Conservation (phyloP, 2,329 filamentous ascomycete genomes). For the Aspergillus phoenicis region DNA sequence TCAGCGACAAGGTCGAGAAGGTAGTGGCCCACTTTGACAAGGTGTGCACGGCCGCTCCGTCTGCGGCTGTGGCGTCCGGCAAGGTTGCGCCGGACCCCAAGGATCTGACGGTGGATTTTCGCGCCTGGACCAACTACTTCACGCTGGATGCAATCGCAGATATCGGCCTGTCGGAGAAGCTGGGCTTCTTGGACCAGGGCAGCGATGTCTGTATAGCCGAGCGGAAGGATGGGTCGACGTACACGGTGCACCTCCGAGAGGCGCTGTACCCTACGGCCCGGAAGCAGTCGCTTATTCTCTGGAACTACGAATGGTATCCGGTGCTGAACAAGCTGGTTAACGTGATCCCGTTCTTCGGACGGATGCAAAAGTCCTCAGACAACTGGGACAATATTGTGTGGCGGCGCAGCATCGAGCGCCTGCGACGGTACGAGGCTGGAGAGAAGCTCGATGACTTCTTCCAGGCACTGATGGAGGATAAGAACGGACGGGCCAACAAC, state of each 20-base stretch:
- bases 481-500: conserved; percentile 47
- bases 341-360: conserved; percentile 45
- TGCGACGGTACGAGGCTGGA: conserved; percentile 44
- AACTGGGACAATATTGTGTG: conserved; percentile 47
- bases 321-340: conserved; percentile 52
- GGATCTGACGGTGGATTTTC: conserved; percentile 51
- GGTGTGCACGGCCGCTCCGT: conserved; percentile 29
- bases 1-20: conserved; percentile 54
- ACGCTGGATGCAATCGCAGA: conserved; percentile 60
- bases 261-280: conserved; percentile 55
- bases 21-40: conserved; percentile 52
- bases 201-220: conserved; percentile 50
- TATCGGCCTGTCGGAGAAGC: conserved; percentile 56
- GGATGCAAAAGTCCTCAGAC: conserved; percentile 50
- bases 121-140: conserved; percentile 59
- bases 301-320: conserved; percentile 50
- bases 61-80: conserved; percentile 38
- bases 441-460: conserved; percentile 64
- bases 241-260: conserved; percentile 53
- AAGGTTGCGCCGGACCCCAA: conserved; percentile 21
- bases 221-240: conserved; percentile 50
- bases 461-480: conserved; percentile 57
- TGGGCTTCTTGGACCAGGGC: conserved; percentile 56
- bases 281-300: conserved; percentile 53
- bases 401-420: conserved; percentile 44